Evolutionary conservation across 208 protist species (phyloP).

Genomic region (Trypanosoma theileri): DNA sequence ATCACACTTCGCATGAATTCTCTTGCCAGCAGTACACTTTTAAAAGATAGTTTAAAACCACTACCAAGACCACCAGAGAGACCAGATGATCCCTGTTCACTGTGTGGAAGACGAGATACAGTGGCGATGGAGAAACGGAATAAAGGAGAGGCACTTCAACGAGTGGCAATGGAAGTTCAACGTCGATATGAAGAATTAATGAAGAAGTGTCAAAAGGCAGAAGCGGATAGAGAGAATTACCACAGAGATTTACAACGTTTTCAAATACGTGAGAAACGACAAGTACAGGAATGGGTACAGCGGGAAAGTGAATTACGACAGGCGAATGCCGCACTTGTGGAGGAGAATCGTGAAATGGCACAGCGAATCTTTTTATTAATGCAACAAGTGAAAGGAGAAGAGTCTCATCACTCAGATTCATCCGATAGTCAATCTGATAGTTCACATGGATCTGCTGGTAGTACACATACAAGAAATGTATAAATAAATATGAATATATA

Average conservation of each 20-base stretch:
- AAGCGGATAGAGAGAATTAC: conserved; percentile 68
- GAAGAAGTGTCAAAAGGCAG: conserved; percentile 63
- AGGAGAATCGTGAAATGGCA: conserved; percentile 12
- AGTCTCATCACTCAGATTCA: not conserved
- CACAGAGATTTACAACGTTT: conserved; percentile 46
- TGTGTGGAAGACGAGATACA: conserved; percentile 74
- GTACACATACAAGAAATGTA: not conserved
- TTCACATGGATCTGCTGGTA: not conserved
- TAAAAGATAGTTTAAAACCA: conserved; percentile 59
- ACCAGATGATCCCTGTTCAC: conserved; percentile 64
- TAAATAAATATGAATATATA: not conserved
- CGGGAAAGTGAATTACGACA: conserved; percentile 33
- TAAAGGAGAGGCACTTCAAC: conserved; percentile 57
- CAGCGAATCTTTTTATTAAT: not conserved
- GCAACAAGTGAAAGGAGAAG: not conserved
- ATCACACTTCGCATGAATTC: conserved; percentile 71
- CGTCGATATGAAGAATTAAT: conserved; percentile 64
- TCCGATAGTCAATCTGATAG: not conserved
- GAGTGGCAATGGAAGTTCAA: conserved; percentile 76
- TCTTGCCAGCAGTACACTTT: conserved; percentile 49
- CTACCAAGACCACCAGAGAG: conserved; percentile 59
- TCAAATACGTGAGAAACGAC: conserved; percentile 26
- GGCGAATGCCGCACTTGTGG: conserved; percentile 12
- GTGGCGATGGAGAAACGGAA: conserved; percentile 49
- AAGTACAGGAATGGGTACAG: conserved; percentile 38